These are phyloP conservation scores for Aspergillus proliferans DNA, from an alignment of 2,329 filamentous ascomycete species.

Conservation along the genomic window DNA sequence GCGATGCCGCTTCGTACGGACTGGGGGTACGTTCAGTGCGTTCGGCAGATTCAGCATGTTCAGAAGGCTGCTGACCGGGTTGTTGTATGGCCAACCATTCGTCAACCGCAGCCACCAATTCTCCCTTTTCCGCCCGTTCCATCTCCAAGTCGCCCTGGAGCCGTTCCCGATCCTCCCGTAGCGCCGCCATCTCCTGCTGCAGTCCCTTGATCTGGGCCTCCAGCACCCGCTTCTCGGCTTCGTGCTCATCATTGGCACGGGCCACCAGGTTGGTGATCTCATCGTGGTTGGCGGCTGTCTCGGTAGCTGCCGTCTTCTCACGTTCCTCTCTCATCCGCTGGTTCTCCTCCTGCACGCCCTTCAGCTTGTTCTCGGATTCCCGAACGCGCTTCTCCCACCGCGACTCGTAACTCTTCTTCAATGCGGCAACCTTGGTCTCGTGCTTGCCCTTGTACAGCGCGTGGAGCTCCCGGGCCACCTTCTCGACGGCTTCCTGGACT, in stretches of 20 bases:
- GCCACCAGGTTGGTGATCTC: constrained; percentile 41
- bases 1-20: constrained; percentile 4
- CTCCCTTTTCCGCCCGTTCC: constrained; percentile 46
- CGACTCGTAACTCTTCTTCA: constrained; percentile 75
- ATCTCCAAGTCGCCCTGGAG: constrained; percentile 54
- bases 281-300: constrained; percentile 33
- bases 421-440: constrained; percentile 85
- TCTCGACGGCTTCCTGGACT: constrained; percentile 79
- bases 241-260: constrained; percentile 53
- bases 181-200: constrained; percentile 62
- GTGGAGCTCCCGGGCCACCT: constrained; percentile 90
- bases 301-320: constrained; percentile 58
- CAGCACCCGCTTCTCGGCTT: constrained; percentile 61
- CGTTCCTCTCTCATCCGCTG: constrained; percentile 62
- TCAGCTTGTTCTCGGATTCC: constrained; percentile 67
- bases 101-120: constrained; percentile 43
- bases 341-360: constrained; percentile 65
- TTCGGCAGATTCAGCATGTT: background rate
- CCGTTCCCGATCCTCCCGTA: constrained; percentile 62
- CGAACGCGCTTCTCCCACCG: constrained; percentile 84
- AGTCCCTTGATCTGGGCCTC: constrained; percentile 70
- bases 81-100: constrained; percentile 41
- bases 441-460: constrained; percentile 94
- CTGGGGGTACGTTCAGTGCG: background rate
- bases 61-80: constrained; percentile 1